Conservation (phyloP, 176 grass and related monocot genomes). For the Paspalum notatum region DNA sequence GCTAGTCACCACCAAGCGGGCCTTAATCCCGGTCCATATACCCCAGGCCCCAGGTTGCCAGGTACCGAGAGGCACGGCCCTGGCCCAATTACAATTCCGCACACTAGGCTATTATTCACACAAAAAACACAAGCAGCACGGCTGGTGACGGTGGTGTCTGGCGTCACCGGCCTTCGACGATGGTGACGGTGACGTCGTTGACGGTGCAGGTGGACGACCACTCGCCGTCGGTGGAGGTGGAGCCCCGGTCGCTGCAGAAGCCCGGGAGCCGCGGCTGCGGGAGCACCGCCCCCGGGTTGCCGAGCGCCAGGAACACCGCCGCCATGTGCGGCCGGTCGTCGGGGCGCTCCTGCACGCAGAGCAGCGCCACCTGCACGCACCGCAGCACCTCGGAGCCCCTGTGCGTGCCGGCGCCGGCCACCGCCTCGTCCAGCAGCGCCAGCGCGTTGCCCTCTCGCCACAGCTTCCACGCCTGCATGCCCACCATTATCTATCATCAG, state of each 20-base stretch:
- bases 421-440: slow-evolving; percentile 51
- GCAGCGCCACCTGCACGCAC: slow-evolving; percentile 74
- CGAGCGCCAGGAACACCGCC: slow-evolving; percentile 61
- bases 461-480: slow-evolving; percentile 80
- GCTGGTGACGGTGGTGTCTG: neutral
- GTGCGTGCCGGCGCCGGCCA: slow-evolving; percentile 15
- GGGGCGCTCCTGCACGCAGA: slow-evolving; percentile 76
- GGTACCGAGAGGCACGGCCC: no score
- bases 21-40: no score
- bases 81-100: no score
- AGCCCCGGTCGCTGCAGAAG: slow-evolving; percentile 44
- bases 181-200: slow-evolving; percentile 64
- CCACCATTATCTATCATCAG: no score
- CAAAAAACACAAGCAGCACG: neutral
- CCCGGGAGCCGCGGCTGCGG: slow-evolving; percentile 67
- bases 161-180: slow-evolving; percentile 55
- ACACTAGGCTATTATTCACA: no score
- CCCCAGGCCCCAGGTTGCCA: no score
- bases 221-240: slow-evolving; percentile 42
- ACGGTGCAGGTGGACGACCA: slow-evolving; percentile 51
- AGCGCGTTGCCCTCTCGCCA: slow-evolving; percentile 65
- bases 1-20: no score
- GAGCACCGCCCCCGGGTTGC: slow-evolving; percentile 49
- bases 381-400: slow-evolving; percentile 49
- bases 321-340: slow-evolving; percentile 74